Evolutionary conservation across 2,329 filamentous ascomycete species (phyloP).

Genomic region (Dactylellina sp.): DNA sequence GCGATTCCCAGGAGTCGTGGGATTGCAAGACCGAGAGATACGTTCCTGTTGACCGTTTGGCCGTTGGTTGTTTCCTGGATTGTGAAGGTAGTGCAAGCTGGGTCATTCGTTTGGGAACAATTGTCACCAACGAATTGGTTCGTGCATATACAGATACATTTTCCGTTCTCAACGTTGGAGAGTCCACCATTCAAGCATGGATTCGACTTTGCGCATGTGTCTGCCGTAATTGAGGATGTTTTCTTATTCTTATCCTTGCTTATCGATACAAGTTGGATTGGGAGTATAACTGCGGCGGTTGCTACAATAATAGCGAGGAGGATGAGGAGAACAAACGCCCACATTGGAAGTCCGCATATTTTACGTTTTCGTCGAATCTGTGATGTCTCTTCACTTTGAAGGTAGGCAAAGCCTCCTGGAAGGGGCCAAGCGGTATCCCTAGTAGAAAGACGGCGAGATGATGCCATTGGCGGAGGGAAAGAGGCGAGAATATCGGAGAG

Average conservation of each 20-base stretch:
- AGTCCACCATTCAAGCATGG: slow-evolving; percentile 50
- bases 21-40: slow-evolving; percentile 83
- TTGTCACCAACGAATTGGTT: slow-evolving; percentile 81
- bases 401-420: slow-evolving; percentile 61
- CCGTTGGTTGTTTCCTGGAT: slow-evolving; percentile 63
- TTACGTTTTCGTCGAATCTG: slow-evolving; percentile 64
- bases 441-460: slow-evolving; percentile 51
- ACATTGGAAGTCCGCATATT: slow-evolving; percentile 86
- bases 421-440: slow-evolving; percentile 59
- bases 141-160: slow-evolving; percentile 87
- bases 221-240: slow-evolving; percentile 62
- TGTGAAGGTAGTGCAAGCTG: slow-evolving; percentile 70
- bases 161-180: slow-evolving; percentile 72
- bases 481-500: slow-evolving; percentile 75
- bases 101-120: slow-evolving; percentile 69
- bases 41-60: slow-evolving; percentile 68
- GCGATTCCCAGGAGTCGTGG: slow-evolving; percentile 77
- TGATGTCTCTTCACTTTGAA: slow-evolving; percentile 64
- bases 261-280: slow-evolving; percentile 73
- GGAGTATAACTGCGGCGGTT: slow-evolving; percentile 84
- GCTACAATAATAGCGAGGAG: slow-evolving; percentile 78
- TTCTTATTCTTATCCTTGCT: slow-evolving; percentile 64
- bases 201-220: slow-evolving; percentile 56
- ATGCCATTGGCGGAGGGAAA: slow-evolving; percentile 71
- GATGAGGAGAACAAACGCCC: slow-evolving; percentile 76